Evolutionary conservation across 805 yeast genomes (phyloP).

Genomic region (Ogataea polymorpha): DNA sequence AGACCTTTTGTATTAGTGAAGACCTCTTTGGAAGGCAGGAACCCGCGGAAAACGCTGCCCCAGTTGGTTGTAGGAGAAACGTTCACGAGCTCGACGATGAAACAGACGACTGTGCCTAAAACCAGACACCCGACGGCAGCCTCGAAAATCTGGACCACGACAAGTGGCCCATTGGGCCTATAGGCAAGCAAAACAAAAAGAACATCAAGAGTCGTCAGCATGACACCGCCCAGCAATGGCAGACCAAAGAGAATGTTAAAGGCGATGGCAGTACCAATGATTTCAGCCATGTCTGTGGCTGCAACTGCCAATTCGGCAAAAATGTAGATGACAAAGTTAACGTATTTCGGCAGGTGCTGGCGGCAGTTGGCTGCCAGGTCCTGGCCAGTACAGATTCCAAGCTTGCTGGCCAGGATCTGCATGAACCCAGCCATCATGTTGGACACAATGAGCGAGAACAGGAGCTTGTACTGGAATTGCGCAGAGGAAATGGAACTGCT

Average conservation of each 20-base stretch:
- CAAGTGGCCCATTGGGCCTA: conserved; percentile 77
- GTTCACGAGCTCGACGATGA: conserved; percentile 70
- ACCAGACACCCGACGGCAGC: conserved; percentile 75
- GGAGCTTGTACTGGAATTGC: conserved; percentile 64
- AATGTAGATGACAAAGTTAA: conserved; percentile 62
- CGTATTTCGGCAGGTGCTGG: conserved; percentile 59
- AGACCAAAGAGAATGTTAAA: conserved; percentile 76
- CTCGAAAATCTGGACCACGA: conserved; percentile 76
- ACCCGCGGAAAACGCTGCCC: conserved; percentile 66
- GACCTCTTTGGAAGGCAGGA: conserved; percentile 47
- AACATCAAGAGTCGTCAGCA: conserved; percentile 83
- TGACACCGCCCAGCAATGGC: conserved; percentile 80
- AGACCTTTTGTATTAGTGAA: conserved; percentile 61
- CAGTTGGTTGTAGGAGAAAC: conserved; percentile 55
- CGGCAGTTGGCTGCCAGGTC: conserved; percentile 89
- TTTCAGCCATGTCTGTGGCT: conserved; percentile 96
- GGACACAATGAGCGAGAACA: conserved; percentile 75
- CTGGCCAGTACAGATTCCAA: conserved; percentile 92
- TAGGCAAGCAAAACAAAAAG: conserved; percentile 83
- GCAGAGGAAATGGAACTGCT: conserved; percentile 90
- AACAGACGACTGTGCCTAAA: conserved; percentile 79
- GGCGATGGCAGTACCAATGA: conserved; percentile 96
- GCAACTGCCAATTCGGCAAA: conserved; percentile 89
- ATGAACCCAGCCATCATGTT: conserved; percentile 84
- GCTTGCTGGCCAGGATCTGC: conserved; percentile 78